Evolutionary conservation across 75 land plant genomes (phyloP).

Genomic region (Larix kaempferi): DNA sequence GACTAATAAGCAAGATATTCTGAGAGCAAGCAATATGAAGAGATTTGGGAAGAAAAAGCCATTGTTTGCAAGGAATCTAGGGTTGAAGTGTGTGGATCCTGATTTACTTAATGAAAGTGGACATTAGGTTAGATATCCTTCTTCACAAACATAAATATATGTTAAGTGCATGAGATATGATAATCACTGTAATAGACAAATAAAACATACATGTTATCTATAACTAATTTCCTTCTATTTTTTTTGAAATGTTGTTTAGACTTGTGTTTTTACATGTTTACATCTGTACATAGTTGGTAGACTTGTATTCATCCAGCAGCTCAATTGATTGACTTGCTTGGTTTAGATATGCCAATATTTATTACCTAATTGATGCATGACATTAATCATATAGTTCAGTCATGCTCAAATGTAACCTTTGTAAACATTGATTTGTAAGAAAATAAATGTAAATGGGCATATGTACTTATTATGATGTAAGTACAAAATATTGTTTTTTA

Average conservation of each 20-base stretch:
- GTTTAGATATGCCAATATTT: neutral
- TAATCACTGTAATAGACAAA: too few relatives aligned
- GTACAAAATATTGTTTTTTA: too few relatives aligned
- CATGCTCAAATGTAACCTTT: too few relatives aligned
- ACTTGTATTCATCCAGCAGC: too few relatives aligned
- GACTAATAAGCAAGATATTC: conserved; percentile 63
- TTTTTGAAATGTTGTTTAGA: too few relatives aligned
- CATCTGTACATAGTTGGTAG: too few relatives aligned
- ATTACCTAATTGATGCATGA: neutral
- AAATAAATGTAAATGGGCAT: neutral
- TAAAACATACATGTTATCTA: too few relatives aligned
- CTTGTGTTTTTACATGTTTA: too few relatives aligned
- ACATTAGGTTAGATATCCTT: conserved; percentile 42
- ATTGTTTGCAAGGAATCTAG: conserved; percentile 19
- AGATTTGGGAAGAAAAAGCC: conserved; percentile 71
- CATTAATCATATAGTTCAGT: neutral
- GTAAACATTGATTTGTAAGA: too few relatives aligned
- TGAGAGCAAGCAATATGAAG: conserved; percentile 65
- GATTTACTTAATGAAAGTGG: conserved; percentile 56
- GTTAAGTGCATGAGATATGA: too few relatives aligned
- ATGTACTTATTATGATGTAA: neutral
- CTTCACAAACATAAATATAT: neutral
- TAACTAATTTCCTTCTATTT: too few relatives aligned
- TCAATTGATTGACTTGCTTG: neutral
- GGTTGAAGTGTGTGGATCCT: conserved; percentile 51